These are phyloP conservation scores for Phytophthora citrophthora DNA, from an alignment of 352 stramenopile species.

Conservation along the genomic window DNA sequence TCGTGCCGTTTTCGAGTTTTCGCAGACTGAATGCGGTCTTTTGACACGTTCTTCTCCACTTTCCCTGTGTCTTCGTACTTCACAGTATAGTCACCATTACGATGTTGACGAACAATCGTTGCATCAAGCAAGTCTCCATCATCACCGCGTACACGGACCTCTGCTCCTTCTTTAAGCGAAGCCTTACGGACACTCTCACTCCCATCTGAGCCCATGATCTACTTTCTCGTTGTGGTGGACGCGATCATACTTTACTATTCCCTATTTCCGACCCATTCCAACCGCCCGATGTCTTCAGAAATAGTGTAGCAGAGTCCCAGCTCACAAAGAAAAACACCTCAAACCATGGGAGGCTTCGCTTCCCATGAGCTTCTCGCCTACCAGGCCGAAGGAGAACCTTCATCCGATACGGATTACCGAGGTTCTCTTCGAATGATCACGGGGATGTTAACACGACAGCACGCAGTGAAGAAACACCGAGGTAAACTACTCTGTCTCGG, in stretches of 20 bases:
- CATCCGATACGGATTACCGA: conserved; percentile 27
- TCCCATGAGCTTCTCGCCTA: conserved; percentile 42
- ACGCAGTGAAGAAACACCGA: conserved; percentile 45
- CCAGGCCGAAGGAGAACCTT: conserved; percentile 3
- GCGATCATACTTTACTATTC: background rate
- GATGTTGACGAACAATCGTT: conserved; percentile 43
- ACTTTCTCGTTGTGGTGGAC: conserved; percentile 6
- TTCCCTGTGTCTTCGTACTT: conserved; percentile 41
- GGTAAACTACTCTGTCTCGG: conserved; percentile 58
- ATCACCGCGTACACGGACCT: conserved; percentile 20
- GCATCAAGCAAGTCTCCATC: conserved; percentile 26
- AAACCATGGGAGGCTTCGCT: conserved; percentile 46
- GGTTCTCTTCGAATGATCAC: conserved; percentile 28
- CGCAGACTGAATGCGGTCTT: conserved; percentile 24
- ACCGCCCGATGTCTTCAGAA: conserved; percentile 12
- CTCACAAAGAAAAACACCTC: background rate
- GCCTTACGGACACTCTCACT: conserved; percentile 17
- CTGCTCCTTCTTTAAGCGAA: conserved; percentile 14
- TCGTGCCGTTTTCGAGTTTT: conserved; percentile 10
- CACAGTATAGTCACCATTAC: conserved; percentile 43
- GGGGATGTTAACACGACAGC: conserved; percentile 33
- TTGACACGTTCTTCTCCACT: conserved; percentile 45
- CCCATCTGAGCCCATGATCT: conserved; percentile 21
- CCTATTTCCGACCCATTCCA: no score
- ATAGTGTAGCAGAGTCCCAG: conserved; percentile 21